A percentile compares a stretch with the other conserved stretches of the same genome.
These are phyloP conservation scores for Solanum chilense DNA, from an alignment of 257 asterid species.

Conservation along the genomic window DNA sequence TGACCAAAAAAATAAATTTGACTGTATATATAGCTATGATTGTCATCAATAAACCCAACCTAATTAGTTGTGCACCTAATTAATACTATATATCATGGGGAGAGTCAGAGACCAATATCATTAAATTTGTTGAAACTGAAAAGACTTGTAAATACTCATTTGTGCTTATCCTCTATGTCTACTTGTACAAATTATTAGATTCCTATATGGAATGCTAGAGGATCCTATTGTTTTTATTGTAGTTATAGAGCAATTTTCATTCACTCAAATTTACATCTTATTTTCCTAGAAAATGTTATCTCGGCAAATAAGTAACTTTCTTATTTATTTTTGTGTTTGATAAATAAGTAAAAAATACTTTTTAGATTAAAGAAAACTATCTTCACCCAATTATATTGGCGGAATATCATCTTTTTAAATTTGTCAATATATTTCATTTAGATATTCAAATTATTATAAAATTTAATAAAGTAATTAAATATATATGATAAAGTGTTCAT, in stretches of 20 bases:
- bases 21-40: background rate
- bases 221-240: background rate
- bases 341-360: background rate
- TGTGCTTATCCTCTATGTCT: background rate
- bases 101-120: background rate
- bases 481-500: too few relatives aligned
- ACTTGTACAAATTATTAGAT: background rate
- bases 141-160: background rate
- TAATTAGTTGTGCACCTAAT: background rate
- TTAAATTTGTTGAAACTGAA: background rate
- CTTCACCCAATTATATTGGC: too few relatives aligned
- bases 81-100: background rate
- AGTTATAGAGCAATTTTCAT: background rate
- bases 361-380: too few relatives aligned
- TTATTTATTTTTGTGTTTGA: background rate
- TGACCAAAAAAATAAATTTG: background rate
- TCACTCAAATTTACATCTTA: background rate
- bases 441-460: accelerated
- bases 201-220: background rate
- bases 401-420: background rate
- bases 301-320: background rate
- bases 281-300: background rate
- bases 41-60: background rate
- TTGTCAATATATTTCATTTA: background rate
- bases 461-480: too few relatives aligned